Percentiles rank a stretch among this genome's conserved stretches.
Conservation (phyloP, 2,329 filamentous ascomycete genomes). For the Colletotrichum viniferum region DNA sequence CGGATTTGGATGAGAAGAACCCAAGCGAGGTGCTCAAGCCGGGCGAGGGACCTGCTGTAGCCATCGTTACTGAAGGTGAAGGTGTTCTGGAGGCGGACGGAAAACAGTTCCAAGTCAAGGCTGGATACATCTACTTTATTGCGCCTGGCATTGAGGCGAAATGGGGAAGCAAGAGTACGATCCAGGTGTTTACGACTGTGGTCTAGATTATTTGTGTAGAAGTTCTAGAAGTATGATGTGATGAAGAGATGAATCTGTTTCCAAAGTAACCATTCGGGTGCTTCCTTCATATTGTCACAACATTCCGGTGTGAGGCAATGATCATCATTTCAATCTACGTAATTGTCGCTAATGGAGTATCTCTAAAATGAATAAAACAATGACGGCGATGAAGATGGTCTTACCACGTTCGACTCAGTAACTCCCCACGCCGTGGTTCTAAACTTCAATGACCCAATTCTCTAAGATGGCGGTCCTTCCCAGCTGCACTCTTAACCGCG, state of each 20-base stretch:
- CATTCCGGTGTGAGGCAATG: neutral
- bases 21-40: constrained; percentile 62
- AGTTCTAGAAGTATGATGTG: neutral
- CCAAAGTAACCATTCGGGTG: fast-evolving
- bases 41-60: constrained; percentile 65
- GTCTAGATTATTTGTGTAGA: neutral
- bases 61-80: constrained; percentile 65
- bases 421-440: neutral
- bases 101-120: constrained; percentile 56
- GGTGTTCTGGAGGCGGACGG: constrained; percentile 61
- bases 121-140: constrained; percentile 72
- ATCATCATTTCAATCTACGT: neutral
- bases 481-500: constrained; percentile 26
- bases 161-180: constrained; percentile 32
- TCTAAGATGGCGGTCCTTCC: neutral
- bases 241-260: neutral
- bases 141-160: constrained; percentile 51
- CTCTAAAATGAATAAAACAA: neutral
- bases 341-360: neutral
- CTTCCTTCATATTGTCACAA: neutral
- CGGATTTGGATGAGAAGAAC: constrained; percentile 58
- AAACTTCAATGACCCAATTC: neutral
- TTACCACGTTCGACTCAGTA: neutral
- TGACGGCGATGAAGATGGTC: no score
- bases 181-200: constrained; percentile 44